These are phyloP conservation scores for Hemerocallis citrina DNA, from an alignment of 106 monocot genomes.

Conservation along the genomic window DNA sequence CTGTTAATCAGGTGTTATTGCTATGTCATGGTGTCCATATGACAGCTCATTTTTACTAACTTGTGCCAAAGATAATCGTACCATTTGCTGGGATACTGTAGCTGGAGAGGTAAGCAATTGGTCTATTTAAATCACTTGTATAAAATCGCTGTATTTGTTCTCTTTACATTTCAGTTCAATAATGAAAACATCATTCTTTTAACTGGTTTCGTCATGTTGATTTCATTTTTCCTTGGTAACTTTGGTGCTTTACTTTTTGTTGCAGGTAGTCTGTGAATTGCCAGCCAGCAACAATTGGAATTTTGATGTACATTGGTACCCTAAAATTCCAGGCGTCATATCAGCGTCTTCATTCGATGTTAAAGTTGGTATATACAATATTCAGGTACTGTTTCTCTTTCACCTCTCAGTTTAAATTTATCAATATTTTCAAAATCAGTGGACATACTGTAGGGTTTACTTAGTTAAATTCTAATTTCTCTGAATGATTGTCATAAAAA, in stretches of 20 bases:
- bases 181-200: neutral
- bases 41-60: conserved; percentile 83
- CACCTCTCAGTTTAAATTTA: neutral
- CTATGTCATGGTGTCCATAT: conserved; percentile 98
- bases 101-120: conserved; percentile 60
- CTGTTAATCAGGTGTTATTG: conserved; percentile 68
- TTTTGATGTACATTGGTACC: conserved; percentile 97
- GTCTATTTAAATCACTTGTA: neutral
- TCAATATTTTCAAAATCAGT: neutral
- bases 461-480: neutral
- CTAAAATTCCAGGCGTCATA: conserved; percentile 90
- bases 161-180: neutral
- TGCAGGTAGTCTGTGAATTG: conserved; percentile 85
- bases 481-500: too few species aligned
- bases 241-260: conserved; percentile 3
- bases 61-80: conserved; percentile 93
- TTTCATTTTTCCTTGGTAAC: neutral
- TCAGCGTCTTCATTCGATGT: conserved; percentile 98
- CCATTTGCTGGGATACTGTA: conserved; percentile 93
- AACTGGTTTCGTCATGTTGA: neutral
- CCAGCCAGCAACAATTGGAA: conserved; percentile 96
- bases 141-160: neutral
- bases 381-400: conserved; percentile 48
- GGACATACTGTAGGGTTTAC: neutral
- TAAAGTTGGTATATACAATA: conserved; percentile 94